Evolutionary conservation across 257 asterid species (phyloP).

Genomic region (Prunella vulgaris): DNA sequence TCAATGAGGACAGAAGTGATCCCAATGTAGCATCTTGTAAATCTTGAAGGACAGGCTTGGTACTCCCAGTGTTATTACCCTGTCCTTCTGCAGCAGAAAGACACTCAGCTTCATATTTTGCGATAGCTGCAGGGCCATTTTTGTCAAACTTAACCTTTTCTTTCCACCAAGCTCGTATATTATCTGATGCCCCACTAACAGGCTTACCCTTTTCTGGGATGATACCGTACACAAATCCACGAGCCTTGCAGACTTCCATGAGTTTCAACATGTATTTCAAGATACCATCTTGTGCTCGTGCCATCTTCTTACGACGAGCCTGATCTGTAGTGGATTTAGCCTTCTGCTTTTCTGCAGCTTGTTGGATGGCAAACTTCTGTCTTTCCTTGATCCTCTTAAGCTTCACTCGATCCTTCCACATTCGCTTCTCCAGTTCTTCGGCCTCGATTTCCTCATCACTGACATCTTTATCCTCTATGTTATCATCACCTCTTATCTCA

Average conservation of each 20-base stretch:
- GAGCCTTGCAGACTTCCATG: constrained; percentile 53
- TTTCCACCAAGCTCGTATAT: constrained; percentile 57
- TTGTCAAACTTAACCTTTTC: constrained; percentile 54
- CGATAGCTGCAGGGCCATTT: constrained; percentile 52
- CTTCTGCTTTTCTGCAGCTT: constrained; percentile 35
- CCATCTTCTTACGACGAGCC: constrained; percentile 47
- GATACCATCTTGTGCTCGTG: constrained; percentile 47
- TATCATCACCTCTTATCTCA: constrained; percentile 29
- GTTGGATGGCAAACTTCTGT: constrained; percentile 30
- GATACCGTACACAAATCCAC: constrained; percentile 44
- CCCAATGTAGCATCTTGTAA: constrained; percentile 57
- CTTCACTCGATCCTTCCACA: constrained; percentile 50
- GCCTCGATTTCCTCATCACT: constrained; percentile 48
- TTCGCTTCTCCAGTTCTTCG: constrained; percentile 41
- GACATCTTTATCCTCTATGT: constrained; percentile 35
- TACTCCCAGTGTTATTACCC: constrained; percentile 25
- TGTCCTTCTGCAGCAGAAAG: constrained; percentile 19
- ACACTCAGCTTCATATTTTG: constrained; percentile 37
- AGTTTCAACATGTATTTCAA: constrained; percentile 50
- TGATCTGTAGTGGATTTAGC: constrained; percentile 32
- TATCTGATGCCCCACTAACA: constrained; percentile 51
- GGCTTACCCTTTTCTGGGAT: constrained; percentile 53
- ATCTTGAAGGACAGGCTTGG: constrained; percentile 39
- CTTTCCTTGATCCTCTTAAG: constrained; percentile 40
- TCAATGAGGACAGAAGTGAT: constrained; percentile 46